Conservation (phyloP, 306 rosid genomes). For the Astragalus membranaceus region DNA sequence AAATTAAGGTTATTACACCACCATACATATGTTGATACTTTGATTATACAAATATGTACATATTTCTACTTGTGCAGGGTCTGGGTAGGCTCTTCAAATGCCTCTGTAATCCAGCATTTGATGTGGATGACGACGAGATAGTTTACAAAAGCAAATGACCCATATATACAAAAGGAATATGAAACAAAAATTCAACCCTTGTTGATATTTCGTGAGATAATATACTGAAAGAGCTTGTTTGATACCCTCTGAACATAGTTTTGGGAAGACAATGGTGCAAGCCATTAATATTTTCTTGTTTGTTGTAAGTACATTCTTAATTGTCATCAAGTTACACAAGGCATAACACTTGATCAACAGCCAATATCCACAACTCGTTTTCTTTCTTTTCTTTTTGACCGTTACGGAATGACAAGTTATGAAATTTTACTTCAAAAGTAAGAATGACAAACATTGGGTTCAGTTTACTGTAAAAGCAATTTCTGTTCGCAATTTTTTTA, state of each 20-base stretch:
- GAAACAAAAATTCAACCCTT: constrained; percentile 1
- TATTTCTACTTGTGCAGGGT: constrained; percentile 47
- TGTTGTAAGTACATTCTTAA: constrained; percentile 5
- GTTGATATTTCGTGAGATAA: constrained; percentile 13
- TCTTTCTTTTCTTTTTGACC: neutral
- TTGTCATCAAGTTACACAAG: constrained; percentile 18
- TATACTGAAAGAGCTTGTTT: neutral
- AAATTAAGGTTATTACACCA: neutral
- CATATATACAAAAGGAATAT: neutral
- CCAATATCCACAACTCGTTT: neutral
- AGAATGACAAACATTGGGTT: too few relatives aligned
- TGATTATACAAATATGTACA: neutral
- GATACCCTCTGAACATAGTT: neutral
- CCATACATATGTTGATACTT: neutral
- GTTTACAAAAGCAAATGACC: constrained; percentile 70
- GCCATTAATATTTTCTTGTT: constrained; percentile 13
- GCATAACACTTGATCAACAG: neutral
- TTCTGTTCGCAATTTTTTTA: too few relatives aligned
- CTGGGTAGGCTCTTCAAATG: constrained; percentile 90
- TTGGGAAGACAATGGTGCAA: constrained; percentile 16
- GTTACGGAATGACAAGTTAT: neutral
- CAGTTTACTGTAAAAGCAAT: too few relatives aligned
- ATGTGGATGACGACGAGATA: constrained; percentile 88
- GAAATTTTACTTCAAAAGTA: too few relatives aligned
- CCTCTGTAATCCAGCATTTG: constrained; percentile 97